Percentiles rank a stretch among this genome's conserved stretches.
phyloP scores from a whole-genome alignment of 805 yeast species.

The Blastobotrys chiropterorum region DNA sequence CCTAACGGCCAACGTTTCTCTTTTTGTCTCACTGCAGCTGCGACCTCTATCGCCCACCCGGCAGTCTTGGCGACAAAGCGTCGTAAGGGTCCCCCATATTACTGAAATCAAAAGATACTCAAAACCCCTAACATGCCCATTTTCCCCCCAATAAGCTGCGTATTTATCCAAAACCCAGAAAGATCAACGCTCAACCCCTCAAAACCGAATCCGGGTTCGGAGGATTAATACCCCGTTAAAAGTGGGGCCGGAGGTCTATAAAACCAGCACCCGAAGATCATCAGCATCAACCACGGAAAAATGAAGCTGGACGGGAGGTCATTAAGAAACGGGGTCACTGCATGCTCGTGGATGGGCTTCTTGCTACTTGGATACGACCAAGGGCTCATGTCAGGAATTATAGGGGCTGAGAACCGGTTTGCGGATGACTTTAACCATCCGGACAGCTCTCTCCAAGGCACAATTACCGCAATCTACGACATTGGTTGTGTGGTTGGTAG shows the following conservation, averaged over 20 bases:
- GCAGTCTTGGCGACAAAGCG: too few species aligned
- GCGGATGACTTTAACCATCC: conserved; percentile 3
- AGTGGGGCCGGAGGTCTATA: neutral
- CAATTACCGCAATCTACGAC: conserved; percentile 33
- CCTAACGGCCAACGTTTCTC: too few species aligned
- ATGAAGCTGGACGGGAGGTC: neutral
- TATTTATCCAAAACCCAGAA: too few species aligned
- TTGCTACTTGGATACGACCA: conserved; percentile 31
- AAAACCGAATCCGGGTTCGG: neutral
- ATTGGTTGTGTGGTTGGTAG: conserved; percentile 42
- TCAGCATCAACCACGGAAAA: neutral
- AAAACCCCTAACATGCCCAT: too few species aligned
- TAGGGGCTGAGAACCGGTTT: conserved; percentile 3
- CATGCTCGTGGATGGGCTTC: conserved; percentile 18
- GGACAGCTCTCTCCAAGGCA: conserved; percentile 9
- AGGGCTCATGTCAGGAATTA: conserved; percentile 29
- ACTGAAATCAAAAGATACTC: too few species aligned
- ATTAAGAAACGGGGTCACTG: neutral
- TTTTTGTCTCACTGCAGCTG: too few species aligned
- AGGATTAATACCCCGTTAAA: neutral
- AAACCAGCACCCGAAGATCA: too few species aligned
- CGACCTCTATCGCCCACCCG: too few species aligned
- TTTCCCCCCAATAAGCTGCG: too few species aligned
- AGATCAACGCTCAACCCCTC: neutral
- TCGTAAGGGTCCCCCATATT: too few species aligned